Evolutionary conservation across 768 basidiomycete genomes (phyloP).

Genomic region (Candolleomyces eurysporus): DNA sequence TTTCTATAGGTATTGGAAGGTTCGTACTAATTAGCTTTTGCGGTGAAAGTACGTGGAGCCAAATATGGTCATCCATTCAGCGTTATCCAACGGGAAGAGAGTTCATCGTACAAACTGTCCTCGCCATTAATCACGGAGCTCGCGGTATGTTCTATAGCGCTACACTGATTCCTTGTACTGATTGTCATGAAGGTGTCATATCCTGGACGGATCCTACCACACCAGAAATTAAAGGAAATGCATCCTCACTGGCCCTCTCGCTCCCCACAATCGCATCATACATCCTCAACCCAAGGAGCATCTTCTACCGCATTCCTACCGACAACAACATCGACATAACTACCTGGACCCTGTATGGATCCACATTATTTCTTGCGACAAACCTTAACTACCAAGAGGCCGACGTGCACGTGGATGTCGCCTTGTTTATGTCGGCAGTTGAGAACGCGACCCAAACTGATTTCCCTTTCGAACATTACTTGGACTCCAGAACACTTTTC

Average conservation of each 20-base stretch:
- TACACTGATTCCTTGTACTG: background rate
- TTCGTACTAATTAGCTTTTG: no score
- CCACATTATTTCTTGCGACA: constrained; percentile 48
- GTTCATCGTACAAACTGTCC: constrained; percentile 60
- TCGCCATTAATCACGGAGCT: constrained; percentile 72
- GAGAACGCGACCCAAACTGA: no score
- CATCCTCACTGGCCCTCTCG: constrained; percentile 47
- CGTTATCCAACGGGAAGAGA: constrained; percentile 67
- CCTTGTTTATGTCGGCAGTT: no score
- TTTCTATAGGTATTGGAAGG: no score
- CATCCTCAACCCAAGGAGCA: constrained; percentile 41
- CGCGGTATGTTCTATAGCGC: no score
- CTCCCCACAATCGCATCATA: constrained; percentile 45
- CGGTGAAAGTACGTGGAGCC: background rate
- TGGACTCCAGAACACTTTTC: no score
- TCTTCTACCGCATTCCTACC: constrained; percentile 36
- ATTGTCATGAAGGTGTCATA: constrained; percentile 33
- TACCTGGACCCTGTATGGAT: constrained; percentile 40
- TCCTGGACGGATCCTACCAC: constrained; percentile 57
- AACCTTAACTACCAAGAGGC: constrained; percentile 25
- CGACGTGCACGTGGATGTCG: no score
- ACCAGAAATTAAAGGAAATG: constrained; percentile 49
- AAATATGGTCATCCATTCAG: constrained; percentile 10
- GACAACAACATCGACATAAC: constrained; percentile 46
- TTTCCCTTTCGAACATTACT: no score